phyloP scores from a whole-genome alignment of 2,329 filamentous ascomycete species.

The Cladophialophora immunda region DNA sequence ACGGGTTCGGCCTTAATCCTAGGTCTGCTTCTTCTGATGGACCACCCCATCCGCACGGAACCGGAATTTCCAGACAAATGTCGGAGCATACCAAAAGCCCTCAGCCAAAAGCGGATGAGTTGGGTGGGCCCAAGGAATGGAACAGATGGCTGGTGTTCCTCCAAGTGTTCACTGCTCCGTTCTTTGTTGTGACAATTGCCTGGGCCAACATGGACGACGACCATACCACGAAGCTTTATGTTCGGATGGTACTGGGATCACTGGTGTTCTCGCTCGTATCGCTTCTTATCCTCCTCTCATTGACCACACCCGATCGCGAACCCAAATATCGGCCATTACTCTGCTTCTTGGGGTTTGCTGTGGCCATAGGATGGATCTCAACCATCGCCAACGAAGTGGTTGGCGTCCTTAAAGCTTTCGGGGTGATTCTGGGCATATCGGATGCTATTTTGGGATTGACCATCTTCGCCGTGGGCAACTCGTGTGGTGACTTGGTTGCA shows the following conservation, averaged over 20 bases:
- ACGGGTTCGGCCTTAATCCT: constrained; percentile 46
- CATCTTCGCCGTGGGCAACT: constrained; percentile 96
- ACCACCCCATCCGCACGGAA: constrained; percentile 32
- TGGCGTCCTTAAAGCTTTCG: constrained; percentile 89
- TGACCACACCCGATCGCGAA: constrained; percentile 72
- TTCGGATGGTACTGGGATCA: constrained; percentile 68
- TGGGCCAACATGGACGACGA: constrained; percentile 66
- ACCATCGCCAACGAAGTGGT: constrained; percentile 96
- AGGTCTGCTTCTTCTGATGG: constrained; percentile 23
- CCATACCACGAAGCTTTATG: constrained; percentile 54
- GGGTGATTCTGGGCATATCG: constrained; percentile 84
- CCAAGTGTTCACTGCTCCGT: constrained; percentile 85
- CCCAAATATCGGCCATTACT: constrained; percentile 79
- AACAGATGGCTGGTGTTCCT: constrained; percentile 88
- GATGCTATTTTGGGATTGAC: constrained; percentile 95
- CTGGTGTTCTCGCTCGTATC: constrained; percentile 74
- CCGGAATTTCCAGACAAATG: constrained; percentile 41
- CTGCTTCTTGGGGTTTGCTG: constrained; percentile 88
- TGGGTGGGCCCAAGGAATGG: constrained; percentile 67
- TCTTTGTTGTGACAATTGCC: constrained; percentile 80
- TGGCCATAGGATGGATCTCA: constrained; percentile 94
- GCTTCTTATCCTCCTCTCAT: constrained; percentile 71
- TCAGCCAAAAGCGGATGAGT: constrained; percentile 48
- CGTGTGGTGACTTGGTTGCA: constrained; percentile 89
- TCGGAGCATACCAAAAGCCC: constrained; percentile 51